A percentile compares a stretch with the other conserved stretches of the same genome.
These are phyloP conservation scores for Pelargonium fulgidum DNA, from an alignment of 441 rosid genomes.

Conservation along the genomic window DNA sequence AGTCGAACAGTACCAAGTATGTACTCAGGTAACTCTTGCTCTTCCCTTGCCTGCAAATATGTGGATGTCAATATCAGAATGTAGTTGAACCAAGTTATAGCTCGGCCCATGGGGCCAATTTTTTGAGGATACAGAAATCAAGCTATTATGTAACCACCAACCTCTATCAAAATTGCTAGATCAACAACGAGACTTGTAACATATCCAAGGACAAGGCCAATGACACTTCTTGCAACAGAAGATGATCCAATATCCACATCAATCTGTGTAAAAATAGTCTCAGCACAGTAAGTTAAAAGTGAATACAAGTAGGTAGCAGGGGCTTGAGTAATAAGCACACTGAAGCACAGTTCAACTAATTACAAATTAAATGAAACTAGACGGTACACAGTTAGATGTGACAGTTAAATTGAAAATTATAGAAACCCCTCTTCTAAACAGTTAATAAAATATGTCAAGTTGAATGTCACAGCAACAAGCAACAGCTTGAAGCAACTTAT, in stretches of 20 bases:
- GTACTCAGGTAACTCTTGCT: slow-evolving; percentile 80
- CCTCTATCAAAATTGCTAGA: slow-evolving; percentile 94
- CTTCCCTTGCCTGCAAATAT: slow-evolving; percentile 71
- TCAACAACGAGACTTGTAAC: slow-evolving; percentile 92
- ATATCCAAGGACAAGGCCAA: slow-evolving; percentile 91
- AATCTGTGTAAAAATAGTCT: slow-evolving; percentile 45
- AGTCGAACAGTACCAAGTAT: slow-evolving; percentile 87
- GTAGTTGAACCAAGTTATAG: too few species aligned
- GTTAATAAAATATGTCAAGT: too few species aligned
- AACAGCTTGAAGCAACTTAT: too few species aligned
- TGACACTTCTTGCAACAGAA: slow-evolving; percentile 89
- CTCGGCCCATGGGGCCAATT: too few species aligned
- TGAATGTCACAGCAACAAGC: slow-evolving; percentile 47
- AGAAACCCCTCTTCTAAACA: background rate
- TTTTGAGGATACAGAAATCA: background rate
- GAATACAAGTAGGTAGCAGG: slow-evolving; percentile 10
- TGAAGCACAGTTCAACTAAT: background rate
- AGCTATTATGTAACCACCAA: slow-evolving; percentile 21
- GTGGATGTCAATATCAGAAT: background rate
- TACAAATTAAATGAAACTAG: background rate
- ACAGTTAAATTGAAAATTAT: background rate
- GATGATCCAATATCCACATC: slow-evolving; percentile 99
- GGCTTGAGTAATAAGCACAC: background rate
- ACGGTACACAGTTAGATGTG: background rate
- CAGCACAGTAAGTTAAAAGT: background rate